Conservation (phyloP, 495 filamentous ascomycete species). For the Podospora anserina region DNA sequence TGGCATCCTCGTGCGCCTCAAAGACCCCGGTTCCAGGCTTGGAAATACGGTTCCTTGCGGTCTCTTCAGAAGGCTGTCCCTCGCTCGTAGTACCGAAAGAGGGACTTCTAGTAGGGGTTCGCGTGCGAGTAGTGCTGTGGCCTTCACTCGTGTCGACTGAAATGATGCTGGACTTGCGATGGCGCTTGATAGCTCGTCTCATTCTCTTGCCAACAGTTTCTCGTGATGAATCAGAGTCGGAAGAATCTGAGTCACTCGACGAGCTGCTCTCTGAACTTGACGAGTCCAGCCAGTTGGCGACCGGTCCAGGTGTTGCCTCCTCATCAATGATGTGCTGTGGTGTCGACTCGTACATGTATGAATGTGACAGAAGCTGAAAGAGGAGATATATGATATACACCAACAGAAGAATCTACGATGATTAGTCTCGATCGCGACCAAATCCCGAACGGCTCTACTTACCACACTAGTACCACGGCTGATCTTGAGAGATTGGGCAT, state of each 20-base stretch:
- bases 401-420: slow-evolving; percentile 58
- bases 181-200: slow-evolving; percentile 64
- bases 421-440: slow-evolving; percentile 20
- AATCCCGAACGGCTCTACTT: slow-evolving; percentile 10
- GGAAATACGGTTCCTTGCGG: slow-evolving; percentile 28
- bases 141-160: slow-evolving; percentile 56
- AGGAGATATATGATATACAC: slow-evolving; percentile 80
- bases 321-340: slow-evolving; percentile 86
- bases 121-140: slow-evolving; percentile 24
- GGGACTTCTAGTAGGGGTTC: slow-evolving; percentile 37
- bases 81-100: slow-evolving; percentile 37
- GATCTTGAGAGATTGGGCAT: slow-evolving; percentile 67
- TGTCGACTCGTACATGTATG: slow-evolving; percentile 85
- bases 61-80: slow-evolving; percentile 33
- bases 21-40: background rate
- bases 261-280: slow-evolving; percentile 61
- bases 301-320: slow-evolving; percentile 75
- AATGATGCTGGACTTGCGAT: slow-evolving; percentile 70
- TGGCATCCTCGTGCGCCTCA: slow-evolving; percentile 35
- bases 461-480: slow-evolving; percentile 79
- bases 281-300: slow-evolving; percentile 69
- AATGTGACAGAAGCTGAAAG: slow-evolving; percentile 87
- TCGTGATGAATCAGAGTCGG: slow-evolving; percentile 60
- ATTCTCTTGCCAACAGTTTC: slow-evolving; percentile 72
- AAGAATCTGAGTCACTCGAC: slow-evolving; percentile 56